phyloP scores from a whole-genome alignment of 1,284 basidiomycete genomes.

The Irpex rosettiformis region DNA sequence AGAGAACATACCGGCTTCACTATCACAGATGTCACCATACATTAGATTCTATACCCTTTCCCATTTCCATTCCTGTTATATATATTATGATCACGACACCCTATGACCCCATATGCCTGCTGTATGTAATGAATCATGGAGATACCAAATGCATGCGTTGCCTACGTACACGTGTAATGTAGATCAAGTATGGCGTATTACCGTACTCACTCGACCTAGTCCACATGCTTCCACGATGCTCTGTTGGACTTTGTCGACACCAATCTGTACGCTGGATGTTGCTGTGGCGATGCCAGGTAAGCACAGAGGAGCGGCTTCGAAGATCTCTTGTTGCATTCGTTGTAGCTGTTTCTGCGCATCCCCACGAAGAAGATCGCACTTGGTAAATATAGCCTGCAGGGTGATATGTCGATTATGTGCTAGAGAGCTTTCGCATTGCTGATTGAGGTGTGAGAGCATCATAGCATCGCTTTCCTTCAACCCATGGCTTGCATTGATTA shows the following conservation, averaged over 20 bases:
- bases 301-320: conserved; percentile 54
- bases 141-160: no score
- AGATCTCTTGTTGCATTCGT: conserved; percentile 36
- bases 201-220: conserved; percentile 15
- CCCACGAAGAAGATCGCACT: conserved; percentile 46
- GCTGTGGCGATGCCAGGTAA: conserved; percentile 61
- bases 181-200: not conserved
- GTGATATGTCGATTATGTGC: conserved; percentile 44
- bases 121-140: no score
- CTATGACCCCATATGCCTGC: no score
- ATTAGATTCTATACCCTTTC: no score
- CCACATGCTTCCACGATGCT: conserved; percentile 58
- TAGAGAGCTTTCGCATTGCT: conserved; percentile 28
- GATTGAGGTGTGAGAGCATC: conserved; percentile 57
- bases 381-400: conserved; percentile 70
- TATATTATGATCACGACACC: not conserved
- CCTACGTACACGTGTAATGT: no score
- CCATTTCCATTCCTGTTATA: no score
- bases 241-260: conserved; percentile 51
- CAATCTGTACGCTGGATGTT: conserved; percentile 44
- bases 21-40: not conserved
- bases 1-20: not conserved
- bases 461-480: conserved; percentile 50
- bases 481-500: conserved; percentile 66
- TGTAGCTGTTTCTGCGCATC: conserved; percentile 30